Percentiles rank a stretch among this genome's conserved stretches.
Conservation (phyloP, 2,329 filamentous ascomycete species). For the Meredithiella fracta region DNA sequence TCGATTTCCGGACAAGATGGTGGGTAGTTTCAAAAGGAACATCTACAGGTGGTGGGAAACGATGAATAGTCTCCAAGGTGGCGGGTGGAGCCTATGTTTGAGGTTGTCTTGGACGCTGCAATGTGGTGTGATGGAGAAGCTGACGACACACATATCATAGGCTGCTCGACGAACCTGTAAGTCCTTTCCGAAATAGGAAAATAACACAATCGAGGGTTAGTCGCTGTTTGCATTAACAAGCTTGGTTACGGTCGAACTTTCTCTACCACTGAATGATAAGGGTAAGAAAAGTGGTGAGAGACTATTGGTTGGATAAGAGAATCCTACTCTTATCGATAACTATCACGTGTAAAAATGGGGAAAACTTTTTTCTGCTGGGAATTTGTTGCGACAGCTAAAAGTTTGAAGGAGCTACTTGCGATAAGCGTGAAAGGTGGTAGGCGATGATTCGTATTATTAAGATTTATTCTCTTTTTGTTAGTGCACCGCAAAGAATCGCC, state of each 20-base stretch:
- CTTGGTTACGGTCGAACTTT: neutral
- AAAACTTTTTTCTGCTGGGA: conserved; percentile 13
- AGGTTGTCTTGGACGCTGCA: too few species aligned
- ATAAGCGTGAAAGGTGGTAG: neutral
- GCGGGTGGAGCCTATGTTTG: too few species aligned
- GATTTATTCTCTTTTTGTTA: conserved; percentile 5
- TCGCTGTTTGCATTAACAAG: neutral
- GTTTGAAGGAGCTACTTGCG: neutral
- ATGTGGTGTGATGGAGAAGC: too few species aligned
- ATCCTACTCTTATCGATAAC: conserved; percentile 12
- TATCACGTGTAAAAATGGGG: conserved; percentile 11
- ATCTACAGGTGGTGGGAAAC: too few species aligned
- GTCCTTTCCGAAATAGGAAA: neutral
- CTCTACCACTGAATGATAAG: neutral
- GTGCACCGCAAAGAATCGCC: neutral
- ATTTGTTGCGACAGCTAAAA: neutral
- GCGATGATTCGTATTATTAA: neutral
- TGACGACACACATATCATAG: too few species aligned
- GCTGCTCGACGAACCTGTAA: too few species aligned
- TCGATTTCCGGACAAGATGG: too few species aligned
- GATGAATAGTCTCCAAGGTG: too few species aligned
- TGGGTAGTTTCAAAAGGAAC: too few species aligned
- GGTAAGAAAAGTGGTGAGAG: conserved; percentile 7
- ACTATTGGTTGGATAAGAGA: conserved; percentile 10
- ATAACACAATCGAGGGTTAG: neutral